These are phyloP conservation scores for Ceratocystis harringtonii DNA, from an alignment of 2,329 filamentous ascomycete genomes.

Conservation along the genomic window DNA sequence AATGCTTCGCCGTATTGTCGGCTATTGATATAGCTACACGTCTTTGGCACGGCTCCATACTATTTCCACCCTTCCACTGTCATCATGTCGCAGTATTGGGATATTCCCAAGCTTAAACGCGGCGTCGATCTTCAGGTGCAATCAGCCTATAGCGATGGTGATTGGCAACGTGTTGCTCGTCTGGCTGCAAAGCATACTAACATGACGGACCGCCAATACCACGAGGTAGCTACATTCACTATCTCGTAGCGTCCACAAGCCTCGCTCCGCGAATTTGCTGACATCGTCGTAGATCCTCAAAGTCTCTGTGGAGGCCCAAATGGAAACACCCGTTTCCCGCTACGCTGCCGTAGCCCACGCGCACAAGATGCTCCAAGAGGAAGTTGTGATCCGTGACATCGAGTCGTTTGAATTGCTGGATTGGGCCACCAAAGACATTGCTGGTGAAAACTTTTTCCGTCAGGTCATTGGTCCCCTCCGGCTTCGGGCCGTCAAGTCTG, in stretches of 20 bases:
- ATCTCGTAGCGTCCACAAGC: neutral
- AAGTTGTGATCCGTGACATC: conserved; percentile 32
- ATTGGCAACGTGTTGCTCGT: conserved; percentile 37
- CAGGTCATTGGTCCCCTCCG: conserved; percentile 37
- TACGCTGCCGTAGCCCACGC: conserved; percentile 7
- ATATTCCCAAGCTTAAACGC: conserved; percentile 30
- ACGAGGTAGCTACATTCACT: conserved; percentile 29
- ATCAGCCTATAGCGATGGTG: conserved; percentile 38
- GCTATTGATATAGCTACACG: neutral
- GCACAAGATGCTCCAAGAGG: conserved; percentile 27
- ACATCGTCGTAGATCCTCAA: conserved; percentile 9
- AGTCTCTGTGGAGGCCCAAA: conserved; percentile 8
- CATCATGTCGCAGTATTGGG: conserved; percentile 13
- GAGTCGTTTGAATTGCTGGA: conserved; percentile 40
- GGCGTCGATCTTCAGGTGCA: conserved; percentile 41
- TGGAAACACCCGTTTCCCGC: conserved; percentile 8
- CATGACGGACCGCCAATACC: conserved; percentile 37
- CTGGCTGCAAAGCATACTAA: conserved; percentile 38
- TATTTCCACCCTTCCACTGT: neutral
- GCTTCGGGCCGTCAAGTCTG: conserved; percentile 27
- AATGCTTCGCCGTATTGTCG: neutral
- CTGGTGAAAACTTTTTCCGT: conserved; percentile 29
- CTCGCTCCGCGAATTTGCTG: neutral
- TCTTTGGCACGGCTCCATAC: neutral
- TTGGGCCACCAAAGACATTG: conserved; percentile 33